Percentiles rank a stretch among this genome's conserved stretches.
Conservation (phyloP, 768 basidiomycete species). For the Lactifluus echinatus region DNA sequence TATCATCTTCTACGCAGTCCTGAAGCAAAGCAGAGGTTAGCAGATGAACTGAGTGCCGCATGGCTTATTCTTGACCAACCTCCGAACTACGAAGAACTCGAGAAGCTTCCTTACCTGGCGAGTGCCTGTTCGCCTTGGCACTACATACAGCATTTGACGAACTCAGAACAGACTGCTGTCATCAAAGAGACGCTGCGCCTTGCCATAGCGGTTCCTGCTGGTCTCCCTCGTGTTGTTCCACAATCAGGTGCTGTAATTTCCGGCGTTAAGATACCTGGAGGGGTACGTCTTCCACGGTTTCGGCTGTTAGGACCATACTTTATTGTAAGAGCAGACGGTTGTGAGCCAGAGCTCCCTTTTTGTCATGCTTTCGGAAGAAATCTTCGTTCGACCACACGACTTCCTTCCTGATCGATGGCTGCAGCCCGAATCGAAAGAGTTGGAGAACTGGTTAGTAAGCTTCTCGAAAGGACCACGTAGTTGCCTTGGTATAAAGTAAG, state of each 20-base stretch:
- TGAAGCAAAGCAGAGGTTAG: not conserved
- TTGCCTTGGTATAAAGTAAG: not conserved
- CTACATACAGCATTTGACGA: not conserved
- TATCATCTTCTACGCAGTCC: constrained; percentile 4
- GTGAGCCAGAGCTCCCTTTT: constrained; percentile 16
- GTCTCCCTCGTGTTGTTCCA: constrained; percentile 10
- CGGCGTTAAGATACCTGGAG: constrained; percentile 6
- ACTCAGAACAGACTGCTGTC: constrained; percentile 5
- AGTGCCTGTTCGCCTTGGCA: not conserved
- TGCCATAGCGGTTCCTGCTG: not conserved
- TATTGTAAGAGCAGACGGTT: not conserved
- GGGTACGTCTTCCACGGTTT: constrained; percentile 6
- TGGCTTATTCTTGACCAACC: constrained; percentile 9
- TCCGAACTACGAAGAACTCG: constrained; percentile 7
- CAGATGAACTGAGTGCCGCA: not conserved
- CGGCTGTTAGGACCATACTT: not conserved
- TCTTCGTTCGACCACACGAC: constrained; percentile 14
- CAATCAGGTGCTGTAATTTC: constrained; percentile 8
- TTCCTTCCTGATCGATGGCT: constrained; percentile 21
- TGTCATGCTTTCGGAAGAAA: constrained; percentile 5
- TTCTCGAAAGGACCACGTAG: not conserved
- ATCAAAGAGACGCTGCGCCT: constrained; percentile 13
- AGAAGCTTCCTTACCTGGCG: constrained; percentile 11
- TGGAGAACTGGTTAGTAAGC: constrained; percentile 14
- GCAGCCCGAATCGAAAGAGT: not conserved